Percentiles rank a stretch among this genome's conserved stretches.
Evolutionary conservation across 176 grass and related monocot species (phyloP).

Genomic region (Phyllostachys edulis): DNA sequence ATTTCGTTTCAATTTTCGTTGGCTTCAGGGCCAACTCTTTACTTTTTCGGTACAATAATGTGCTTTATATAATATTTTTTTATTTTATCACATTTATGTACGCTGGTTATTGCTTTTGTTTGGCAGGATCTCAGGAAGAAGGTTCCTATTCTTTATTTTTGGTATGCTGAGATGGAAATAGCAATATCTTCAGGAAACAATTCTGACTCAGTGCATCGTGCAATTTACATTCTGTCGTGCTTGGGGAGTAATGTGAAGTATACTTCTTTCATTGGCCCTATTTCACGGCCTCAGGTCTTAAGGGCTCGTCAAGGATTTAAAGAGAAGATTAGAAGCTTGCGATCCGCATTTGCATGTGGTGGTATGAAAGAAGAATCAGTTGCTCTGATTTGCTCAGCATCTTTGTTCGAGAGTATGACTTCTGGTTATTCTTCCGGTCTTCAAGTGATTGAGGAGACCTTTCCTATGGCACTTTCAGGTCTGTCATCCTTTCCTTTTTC

Average conservation of each 20-base stretch:
- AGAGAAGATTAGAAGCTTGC: constrained; percentile 78
- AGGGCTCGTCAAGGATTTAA: constrained; percentile 91
- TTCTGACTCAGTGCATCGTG: constrained; percentile 57
- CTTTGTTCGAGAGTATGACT: constrained; percentile 84
- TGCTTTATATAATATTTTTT: background rate
- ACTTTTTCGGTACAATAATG: background rate
- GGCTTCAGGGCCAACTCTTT: constrained; percentile 6
- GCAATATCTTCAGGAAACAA: constrained; percentile 43
- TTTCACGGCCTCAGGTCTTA: constrained; percentile 70
- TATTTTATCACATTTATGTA: background rate
- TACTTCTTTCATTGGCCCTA: constrained; percentile 52
- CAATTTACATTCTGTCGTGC: constrained; percentile 80
- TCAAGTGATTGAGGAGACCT: constrained; percentile 81
- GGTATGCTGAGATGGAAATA: constrained; percentile 89
- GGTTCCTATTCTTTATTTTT: constrained; percentile 71
- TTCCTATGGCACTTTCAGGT: constrained; percentile 72
- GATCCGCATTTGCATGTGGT: constrained; percentile 42
- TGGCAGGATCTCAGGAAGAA: constrained; percentile 72
- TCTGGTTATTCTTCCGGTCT: constrained; percentile 69
- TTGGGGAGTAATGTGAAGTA: constrained; percentile 75
- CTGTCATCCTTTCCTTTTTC: constrained; percentile 12
- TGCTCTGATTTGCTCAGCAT: constrained; percentile 79
- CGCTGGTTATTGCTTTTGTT: constrained; percentile 19
- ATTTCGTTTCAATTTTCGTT: background rate
- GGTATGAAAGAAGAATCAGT: constrained; percentile 62